Base-by-base conservation (phyloP, 192 early-diverging fungal species). In the Coemansia sp. region DNA sequence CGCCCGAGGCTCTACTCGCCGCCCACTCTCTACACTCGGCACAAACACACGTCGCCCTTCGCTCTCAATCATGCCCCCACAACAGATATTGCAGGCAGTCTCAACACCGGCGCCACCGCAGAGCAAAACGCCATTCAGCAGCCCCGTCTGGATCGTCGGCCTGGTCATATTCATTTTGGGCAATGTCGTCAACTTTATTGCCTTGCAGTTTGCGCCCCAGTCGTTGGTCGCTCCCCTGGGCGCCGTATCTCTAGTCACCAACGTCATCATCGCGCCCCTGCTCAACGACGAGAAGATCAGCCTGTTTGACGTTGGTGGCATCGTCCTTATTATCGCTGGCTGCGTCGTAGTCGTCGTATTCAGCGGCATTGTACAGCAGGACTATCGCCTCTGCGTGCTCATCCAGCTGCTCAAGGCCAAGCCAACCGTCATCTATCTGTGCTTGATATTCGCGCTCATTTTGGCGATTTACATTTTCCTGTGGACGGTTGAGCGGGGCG, bases 181-280 rank as follows among this genome's bases (percentile, higher is more conserved):
- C 36, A 93, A 90, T 68, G 73, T 91, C 18, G 65, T 87, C 61
- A 88, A 89, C 66, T 91, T 93, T 61, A 67, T 88, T 20, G 91
- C 91, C 0, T 66, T 93, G 48, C 86, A 91, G 60, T 93, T 91
- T 75, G 92, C 92, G 12, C 87, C 92, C 0, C 92, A 93, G 75
- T 93, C 92, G 6, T 69, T 93, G 34, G 85, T 91, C 9, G 92
- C 90, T 0, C 88, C 92, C 2, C 77, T 93, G n/a, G 89, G 90
- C 9, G 89, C 87, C 14, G 85, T 92, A 12, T 88, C 92, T 0
- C 80, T 93, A n/a, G 90, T 93, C 13, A 85, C 88, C 2, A 93
- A 93, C 59, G 88, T 92, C 35, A 87, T 93, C 48, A 75, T 91
- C 16, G 92, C 92, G 6, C 92, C 92, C 2, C 61, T 90, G 10